Evolutionary conservation across 2,329 filamentous ascomycete species (phyloP), one percentile per base, ranked within the genome.

Genomic region (Claviceps humidiphila): DNA sequence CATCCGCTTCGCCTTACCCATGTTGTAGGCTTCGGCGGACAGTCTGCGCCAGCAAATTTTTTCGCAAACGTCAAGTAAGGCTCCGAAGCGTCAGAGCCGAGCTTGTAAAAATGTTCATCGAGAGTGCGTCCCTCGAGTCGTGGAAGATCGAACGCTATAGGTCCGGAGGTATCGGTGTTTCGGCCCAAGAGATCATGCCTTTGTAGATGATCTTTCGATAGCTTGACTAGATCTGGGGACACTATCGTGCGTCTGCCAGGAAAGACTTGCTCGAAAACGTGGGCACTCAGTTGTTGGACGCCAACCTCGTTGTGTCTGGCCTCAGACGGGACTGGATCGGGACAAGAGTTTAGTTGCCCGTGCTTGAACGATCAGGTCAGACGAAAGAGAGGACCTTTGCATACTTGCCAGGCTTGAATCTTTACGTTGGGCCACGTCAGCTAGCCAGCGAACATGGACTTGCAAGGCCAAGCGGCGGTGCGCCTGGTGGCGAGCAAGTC

Each of bases 101-200:
- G 77, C 64, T 81, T 89, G 70, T 89, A 76, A 63, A 98, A 98
- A 68, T 98, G 94, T 65, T 97, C 90, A 65, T 98, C 93, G 11
- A 98, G 74, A 0, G 85, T 88, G 34, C 77, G 65, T 14, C 93
- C 93, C 55, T 89, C 84, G 1, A 98, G 75, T 1, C 74, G 68
- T 0, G 93, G 93, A 3, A 97, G 72, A 60, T 96, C 83, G 65
- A 98, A 95, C 11, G 81, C 86, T 61, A 98, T 84, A 1, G 93
- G 88, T 0, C 76, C 71, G 30, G 74, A 72, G 49, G 79, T 80
- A 67, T 94, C 89, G 61, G 86, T 89, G 58, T 89, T 94, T 74
- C 95, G 97, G 40, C 89, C 93, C 14, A 90, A 75, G 16, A 98
- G 73, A 26, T 95, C 87, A 73, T 98, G 93, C 41, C 87, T 82